Evolutionary conservation across 2,329 filamentous ascomycete species (phyloP).

Genomic region (Aspergillus hiratsukae): DNA sequence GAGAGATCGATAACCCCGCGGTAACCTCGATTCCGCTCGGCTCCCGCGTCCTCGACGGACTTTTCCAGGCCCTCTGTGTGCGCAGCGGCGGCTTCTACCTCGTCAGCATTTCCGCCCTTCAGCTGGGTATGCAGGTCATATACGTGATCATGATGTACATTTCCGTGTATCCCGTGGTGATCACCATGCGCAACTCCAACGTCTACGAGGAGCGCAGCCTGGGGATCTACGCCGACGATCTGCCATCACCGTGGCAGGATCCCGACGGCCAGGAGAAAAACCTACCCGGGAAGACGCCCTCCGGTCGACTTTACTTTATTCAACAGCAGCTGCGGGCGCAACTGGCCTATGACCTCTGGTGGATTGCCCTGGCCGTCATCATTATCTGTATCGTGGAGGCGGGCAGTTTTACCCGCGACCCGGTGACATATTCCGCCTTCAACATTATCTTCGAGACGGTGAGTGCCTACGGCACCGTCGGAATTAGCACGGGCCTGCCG

Average conservation of each 20-base stretch:
- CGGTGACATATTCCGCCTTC: constrained; percentile 50
- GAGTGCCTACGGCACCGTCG: constrained; percentile 52
- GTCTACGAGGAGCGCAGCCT: constrained; percentile 59
- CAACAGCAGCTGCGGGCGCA: constrained; percentile 55
- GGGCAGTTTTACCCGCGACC: constrained; percentile 47
- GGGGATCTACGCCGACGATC: constrained; percentile 35
- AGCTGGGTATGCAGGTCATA: constrained; percentile 36
- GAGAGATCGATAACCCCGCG: no score
- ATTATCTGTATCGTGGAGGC: constrained; percentile 56
- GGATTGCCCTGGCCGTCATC: constrained; percentile 54
- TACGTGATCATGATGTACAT: constrained; percentile 66
- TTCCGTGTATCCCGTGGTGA: constrained; percentile 57
- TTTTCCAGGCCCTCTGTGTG: constrained; percentile 56
- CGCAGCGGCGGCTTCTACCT: constrained; percentile 49
- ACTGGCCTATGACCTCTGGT: constrained; percentile 62
- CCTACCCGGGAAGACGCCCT: constrained; percentile 32
- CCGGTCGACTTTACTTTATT: constrained; percentile 34
- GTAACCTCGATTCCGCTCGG: constrained; percentile 3
- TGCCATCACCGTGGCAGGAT: no score
- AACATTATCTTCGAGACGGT: constrained; percentile 45
- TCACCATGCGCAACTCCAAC: constrained; percentile 57
- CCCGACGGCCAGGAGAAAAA: no score
- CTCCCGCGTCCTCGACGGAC: constrained; percentile 50
- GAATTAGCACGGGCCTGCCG: constrained; percentile 53
- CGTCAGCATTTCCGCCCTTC: constrained; percentile 44